Conservation (phyloP, 345 rosid genomes). For the Citropsis articulata region DNA sequence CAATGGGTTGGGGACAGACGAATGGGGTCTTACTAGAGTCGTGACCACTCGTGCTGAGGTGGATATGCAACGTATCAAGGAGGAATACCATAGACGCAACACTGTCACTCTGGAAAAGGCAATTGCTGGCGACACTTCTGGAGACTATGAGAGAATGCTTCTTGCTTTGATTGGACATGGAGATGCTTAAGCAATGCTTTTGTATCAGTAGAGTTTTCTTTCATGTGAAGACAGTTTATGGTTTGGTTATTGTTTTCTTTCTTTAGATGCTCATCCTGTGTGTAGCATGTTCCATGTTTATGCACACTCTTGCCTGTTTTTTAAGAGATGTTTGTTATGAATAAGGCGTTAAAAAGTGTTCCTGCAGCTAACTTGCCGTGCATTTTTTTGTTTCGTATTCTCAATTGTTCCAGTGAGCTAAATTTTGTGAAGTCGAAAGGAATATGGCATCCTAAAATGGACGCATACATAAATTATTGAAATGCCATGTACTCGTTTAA, state of each 20-base stretch:
- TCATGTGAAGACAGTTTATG: conserved; percentile 1
- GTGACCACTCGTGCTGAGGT: conserved; percentile 79
- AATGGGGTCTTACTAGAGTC: conserved; percentile 76
- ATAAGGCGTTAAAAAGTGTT: not conserved
- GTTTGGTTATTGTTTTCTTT: not conserved
- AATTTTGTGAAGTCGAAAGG: not conserved
- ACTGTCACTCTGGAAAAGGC: conserved; percentile 72
- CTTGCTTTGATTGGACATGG: conserved; percentile 67
- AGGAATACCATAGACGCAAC: conserved; percentile 72
- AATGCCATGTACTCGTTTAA: no score
- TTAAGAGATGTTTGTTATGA: not conserved
- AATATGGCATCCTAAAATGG: not conserved
- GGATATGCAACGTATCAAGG: conserved; percentile 80
- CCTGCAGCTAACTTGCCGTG: not conserved
- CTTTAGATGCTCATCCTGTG: not conserved
- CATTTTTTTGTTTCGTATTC: not conserved
- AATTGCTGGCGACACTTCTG: conserved; percentile 66
- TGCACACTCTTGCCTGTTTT: not conserved
- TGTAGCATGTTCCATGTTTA: not conserved
- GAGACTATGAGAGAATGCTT: conserved; percentile 78
- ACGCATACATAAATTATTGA: no score
- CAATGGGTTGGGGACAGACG: conserved; percentile 80
- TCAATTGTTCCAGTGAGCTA: not conserved
- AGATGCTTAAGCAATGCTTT: conserved; percentile 38
- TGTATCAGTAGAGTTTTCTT: not conserved